Conservation (phyloP, 2,329 filamentous ascomycete species). For the Phoma sp. region DNA sequence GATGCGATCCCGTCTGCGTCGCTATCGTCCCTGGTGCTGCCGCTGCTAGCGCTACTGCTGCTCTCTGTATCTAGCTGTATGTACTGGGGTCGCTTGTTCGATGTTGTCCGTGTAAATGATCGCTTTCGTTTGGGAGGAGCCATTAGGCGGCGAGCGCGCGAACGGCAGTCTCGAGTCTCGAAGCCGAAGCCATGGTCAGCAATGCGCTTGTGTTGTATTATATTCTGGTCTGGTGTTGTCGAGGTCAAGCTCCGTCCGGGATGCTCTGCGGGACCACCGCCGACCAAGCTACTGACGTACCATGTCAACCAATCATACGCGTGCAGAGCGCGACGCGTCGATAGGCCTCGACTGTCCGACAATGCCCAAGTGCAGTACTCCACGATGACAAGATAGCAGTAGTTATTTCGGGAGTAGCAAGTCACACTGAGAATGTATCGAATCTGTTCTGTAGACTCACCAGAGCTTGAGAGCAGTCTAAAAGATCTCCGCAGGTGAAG, state of each 20-base stretch:
- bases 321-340: slow-evolving; percentile 7
- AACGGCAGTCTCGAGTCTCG: background rate
- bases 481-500: no score
- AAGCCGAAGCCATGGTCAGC: slow-evolving; percentile 30
- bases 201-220: background rate
- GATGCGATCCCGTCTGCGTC: background rate
- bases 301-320: slow-evolving; percentile 17
- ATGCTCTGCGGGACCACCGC: slow-evolving; percentile 7
- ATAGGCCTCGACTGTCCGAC: background rate
- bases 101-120: slow-evolving; percentile 11
- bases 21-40: slow-evolving; percentile 6
- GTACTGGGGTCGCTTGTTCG: slow-evolving; percentile 28
- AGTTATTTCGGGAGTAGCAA: no score
- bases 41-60: slow-evolving; percentile 8
- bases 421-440: no score
- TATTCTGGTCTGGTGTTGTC: slow-evolving; percentile 3
- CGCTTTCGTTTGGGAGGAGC: slow-evolving; percentile 33
- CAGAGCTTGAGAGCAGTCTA: no score
- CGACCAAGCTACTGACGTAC: slow-evolving; percentile 16
- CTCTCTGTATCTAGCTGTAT: slow-evolving; percentile 14
- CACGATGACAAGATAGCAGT: no score
- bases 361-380: background rate
- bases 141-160: slow-evolving; percentile 37
- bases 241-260: background rate
- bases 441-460: no score